These are phyloP conservation scores for Macaranga tanarius DNA, from an alignment of 441 rosid genomes.

Conservation along the genomic window DNA sequence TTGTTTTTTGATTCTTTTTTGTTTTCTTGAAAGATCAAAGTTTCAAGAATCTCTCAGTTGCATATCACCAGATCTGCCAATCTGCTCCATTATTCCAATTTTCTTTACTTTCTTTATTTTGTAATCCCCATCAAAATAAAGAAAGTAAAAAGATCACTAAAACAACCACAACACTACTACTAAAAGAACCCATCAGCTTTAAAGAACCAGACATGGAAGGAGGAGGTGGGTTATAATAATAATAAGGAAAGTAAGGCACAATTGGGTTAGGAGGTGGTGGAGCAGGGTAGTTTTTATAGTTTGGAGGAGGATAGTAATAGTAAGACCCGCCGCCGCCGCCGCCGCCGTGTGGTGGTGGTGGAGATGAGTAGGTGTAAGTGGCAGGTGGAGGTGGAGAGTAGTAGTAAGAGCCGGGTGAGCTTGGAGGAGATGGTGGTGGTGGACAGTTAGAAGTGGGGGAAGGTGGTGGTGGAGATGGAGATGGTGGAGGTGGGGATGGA, in stretches of 20 bases:
- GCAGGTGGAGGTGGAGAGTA: conserved; percentile 72
- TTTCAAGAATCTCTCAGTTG: neutral
- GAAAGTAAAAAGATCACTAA: conserved; percentile 22
- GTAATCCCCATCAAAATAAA: conserved; percentile 25
- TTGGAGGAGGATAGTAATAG: conserved; percentile 65
- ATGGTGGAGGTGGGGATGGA: conserved; percentile 50
- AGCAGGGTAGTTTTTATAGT: conserved; percentile 42
- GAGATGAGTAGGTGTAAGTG: conserved; percentile 49
- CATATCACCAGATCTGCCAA: conserved; percentile 46
- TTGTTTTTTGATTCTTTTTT: neutral
- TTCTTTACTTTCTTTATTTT: conserved; percentile 3
- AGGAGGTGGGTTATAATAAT: conserved; percentile 73
- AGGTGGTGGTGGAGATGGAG: conserved; percentile 42
- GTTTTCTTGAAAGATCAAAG: neutral
- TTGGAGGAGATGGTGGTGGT: conserved; percentile 72
- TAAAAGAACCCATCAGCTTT: conserved; percentile 21
- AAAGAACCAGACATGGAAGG: conserved; percentile 37
- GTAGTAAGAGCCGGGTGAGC: conserved; percentile 42
- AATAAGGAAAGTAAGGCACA: conserved; percentile 86
- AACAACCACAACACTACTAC: neutral
- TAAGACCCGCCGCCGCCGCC: conserved; percentile 37
- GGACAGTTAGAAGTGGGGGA: conserved; percentile 49
- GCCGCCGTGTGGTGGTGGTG: conserved; percentile 55
- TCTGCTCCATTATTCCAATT: conserved; percentile 42
- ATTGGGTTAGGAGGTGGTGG: conserved; percentile 95